phyloP scores from a whole-genome alignment of 1,284 basidiomycete species.

The Anthracocystis panici-leucophaei region DNA sequence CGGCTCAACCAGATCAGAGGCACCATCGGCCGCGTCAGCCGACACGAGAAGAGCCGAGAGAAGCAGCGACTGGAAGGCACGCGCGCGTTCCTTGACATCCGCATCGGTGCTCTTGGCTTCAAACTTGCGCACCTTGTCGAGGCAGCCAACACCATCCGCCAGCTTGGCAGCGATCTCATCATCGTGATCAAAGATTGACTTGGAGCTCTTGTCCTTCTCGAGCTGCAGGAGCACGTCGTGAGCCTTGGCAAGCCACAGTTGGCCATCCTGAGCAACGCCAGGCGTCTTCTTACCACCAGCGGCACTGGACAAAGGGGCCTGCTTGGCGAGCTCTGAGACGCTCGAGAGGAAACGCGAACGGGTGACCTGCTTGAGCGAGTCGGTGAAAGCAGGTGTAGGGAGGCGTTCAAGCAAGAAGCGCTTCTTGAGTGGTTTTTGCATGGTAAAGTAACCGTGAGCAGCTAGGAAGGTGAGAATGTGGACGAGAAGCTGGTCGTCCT shows the following conservation, averaged over 20 bases:
- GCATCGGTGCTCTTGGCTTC: conserved; percentile 34
- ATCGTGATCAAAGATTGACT: conserved; percentile 46
- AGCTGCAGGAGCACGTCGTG: conserved; percentile 76
- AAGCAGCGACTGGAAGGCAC: conserved; percentile 57
- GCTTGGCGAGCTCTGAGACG: conserved; percentile 80
- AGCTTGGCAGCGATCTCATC: conserved; percentile 49
- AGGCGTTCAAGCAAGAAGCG: conserved; percentile 71
- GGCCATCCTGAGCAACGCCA: conserved; percentile 78
- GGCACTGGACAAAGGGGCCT: conserved; percentile 69
- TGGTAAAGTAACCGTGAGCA: conserved; percentile 83
- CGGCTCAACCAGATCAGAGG: conserved; percentile 59
- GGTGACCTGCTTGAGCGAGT: conserved; percentile 77
- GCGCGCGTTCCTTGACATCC: conserved; percentile 28
- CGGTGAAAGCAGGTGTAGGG: conserved; percentile 80
- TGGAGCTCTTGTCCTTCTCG: conserved; percentile 80
- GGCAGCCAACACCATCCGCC: conserved; percentile 34
- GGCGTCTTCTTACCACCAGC: conserved; percentile 74
- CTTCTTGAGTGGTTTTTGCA: conserved; percentile 80
- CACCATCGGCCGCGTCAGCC: conserved; percentile 72
- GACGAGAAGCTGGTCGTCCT: conserved; percentile 81
- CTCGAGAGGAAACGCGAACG: conserved; percentile 80
- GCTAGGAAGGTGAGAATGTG: conserved; percentile 83
- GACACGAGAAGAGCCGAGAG: conserved; percentile 57
- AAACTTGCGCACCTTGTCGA: conserved; percentile 53
- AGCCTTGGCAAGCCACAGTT: conserved; percentile 83